phyloP scores from a whole-genome alignment of 1,139 yeast species.

The Arxiozyma telluris region DNA sequence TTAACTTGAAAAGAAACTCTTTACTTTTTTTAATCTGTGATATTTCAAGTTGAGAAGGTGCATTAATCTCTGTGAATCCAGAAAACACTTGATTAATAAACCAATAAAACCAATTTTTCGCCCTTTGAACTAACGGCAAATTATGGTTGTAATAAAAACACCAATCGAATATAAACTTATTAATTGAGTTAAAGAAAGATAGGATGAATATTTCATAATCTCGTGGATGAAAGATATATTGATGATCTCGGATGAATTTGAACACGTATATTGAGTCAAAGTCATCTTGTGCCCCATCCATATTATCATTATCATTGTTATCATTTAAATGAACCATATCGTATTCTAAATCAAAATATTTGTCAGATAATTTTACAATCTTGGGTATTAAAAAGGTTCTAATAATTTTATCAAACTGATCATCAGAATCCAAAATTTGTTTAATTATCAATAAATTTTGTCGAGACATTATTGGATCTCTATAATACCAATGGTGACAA shows the following conservation, averaged over 20 bases:
- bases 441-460: slow-evolving; percentile 24
- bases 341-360: slow-evolving; percentile 20
- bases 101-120: slow-evolving; percentile 22
- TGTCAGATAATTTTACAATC: slow-evolving; percentile 12
- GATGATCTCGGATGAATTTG: slow-evolving; percentile 9
- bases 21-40: slow-evolving; percentile 8
- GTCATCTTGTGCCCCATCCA: neutral
- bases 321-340: slow-evolving; percentile 13
- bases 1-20: slow-evolving; percentile 7
- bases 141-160: slow-evolving; percentile 8
- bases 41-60: neutral
- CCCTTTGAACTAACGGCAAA: slow-evolving; percentile 1
- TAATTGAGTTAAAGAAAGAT: slow-evolving; percentile 19
- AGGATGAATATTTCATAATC: slow-evolving; percentile 11
- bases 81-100: slow-evolving; percentile 15
- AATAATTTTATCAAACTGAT: slow-evolving; percentile 23
- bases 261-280: slow-evolving; percentile 13
- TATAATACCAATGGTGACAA: slow-evolving; percentile 32
- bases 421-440: slow-evolving; percentile 32
- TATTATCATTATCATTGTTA: no score
- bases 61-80: neutral
- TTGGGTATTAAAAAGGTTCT: slow-evolving; percentile 23
- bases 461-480: slow-evolving; percentile 12
- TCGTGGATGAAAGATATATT: slow-evolving; percentile 8
- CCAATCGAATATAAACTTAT: slow-evolving; percentile 25